Conservation (phyloP, 768 basidiomycete genomes). For the Gymnopilus junonius region DNA sequence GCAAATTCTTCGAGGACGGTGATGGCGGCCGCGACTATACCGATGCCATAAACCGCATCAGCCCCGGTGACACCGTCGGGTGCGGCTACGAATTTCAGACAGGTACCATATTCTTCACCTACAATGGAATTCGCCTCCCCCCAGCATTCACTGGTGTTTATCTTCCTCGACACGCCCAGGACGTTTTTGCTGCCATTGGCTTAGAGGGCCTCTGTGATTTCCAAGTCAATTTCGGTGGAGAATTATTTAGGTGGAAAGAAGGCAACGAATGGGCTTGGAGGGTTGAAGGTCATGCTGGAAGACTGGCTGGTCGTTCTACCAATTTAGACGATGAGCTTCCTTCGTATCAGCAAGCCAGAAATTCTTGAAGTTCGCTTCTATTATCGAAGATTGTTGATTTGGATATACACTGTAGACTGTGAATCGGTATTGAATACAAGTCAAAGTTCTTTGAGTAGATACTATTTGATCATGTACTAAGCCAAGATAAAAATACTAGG, state of each 20-base stretch:
- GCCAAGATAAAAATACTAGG: neutral
- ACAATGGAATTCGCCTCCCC: conserved; percentile 60
- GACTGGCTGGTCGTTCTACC: conserved; percentile 36
- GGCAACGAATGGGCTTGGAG: conserved; percentile 72
- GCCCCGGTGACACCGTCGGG: conserved; percentile 57
- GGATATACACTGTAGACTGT: too few species aligned
- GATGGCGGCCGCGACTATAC: conserved; percentile 66
- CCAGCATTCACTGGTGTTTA: conserved; percentile 65
- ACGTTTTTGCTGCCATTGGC: conserved; percentile 70
- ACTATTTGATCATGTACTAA: too few species aligned
- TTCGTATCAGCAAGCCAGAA: conserved; percentile 30
- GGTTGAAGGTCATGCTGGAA: conserved; percentile 65
- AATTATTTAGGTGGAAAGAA: conserved; percentile 62
- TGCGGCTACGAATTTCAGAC: conserved; percentile 65
- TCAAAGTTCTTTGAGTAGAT: neutral
- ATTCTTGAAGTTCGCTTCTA: neutral
- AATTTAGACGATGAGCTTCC: conserved; percentile 52
- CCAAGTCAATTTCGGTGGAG: conserved; percentile 69
- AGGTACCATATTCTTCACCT: conserved; percentile 64
- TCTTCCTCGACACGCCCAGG: conserved; percentile 50
- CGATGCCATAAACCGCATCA: conserved; percentile 32
- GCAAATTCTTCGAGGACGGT: conserved; percentile 75
- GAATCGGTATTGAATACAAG: too few species aligned
- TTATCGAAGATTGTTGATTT: too few species aligned
- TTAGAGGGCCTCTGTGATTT: conserved; percentile 56